phyloP scores from a whole-genome alignment of 164 flowering plant genomes.

The Aristolochia californica region DNA sequence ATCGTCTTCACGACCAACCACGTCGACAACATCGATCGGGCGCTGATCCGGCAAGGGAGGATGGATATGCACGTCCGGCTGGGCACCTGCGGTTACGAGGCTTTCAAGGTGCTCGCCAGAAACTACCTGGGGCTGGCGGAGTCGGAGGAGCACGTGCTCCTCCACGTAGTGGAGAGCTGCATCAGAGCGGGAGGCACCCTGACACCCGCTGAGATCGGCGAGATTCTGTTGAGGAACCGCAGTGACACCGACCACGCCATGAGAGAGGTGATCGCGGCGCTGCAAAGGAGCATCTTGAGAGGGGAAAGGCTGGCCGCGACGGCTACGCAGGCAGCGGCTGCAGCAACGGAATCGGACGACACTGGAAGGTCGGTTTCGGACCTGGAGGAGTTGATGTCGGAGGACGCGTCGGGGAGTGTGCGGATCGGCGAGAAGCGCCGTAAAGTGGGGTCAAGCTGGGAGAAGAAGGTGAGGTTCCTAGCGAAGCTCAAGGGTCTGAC shows the following conservation, averaged over 20 bases:
- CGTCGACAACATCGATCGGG: slow-evolving; percentile 47
- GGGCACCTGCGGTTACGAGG: slow-evolving; percentile 33
- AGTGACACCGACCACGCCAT: slow-evolving; percentile 35
- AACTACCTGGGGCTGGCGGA: slow-evolving; percentile 32
- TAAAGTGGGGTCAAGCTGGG: slow-evolving; percentile 25
- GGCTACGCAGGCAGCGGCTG: slow-evolving; percentile 1
- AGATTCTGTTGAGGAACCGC: slow-evolving; percentile 39
- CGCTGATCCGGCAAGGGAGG: slow-evolving; percentile 46
- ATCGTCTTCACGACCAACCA: slow-evolving; percentile 65
- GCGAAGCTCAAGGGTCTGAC: slow-evolving; percentile 38
- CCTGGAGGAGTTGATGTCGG: slow-evolving; percentile 10
- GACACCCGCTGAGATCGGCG: slow-evolving; percentile 55
- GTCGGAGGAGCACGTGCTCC: slow-evolving; percentile 20
- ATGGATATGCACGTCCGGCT: slow-evolving; percentile 59
- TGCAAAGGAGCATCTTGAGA: slow-evolving; percentile 27
- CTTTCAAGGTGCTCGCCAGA: slow-evolving; percentile 30
- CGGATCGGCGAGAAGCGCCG: slow-evolving; percentile 18
- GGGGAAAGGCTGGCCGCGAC: slow-evolving; percentile 6
- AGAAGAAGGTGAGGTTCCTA: slow-evolving; percentile 34
- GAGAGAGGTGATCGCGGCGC: slow-evolving; percentile 34
- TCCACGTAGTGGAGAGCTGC: slow-evolving; percentile 38
- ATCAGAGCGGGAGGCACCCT: slow-evolving; percentile 39
- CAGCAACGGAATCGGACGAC: slow-evolving; percentile 9
- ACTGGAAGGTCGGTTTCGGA: slow-evolving; percentile 6
- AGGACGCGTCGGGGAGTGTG: slow-evolving; percentile 10